These are phyloP conservation scores for Eucalyptus cloeziana DNA, from an alignment of 345 rosid genomes.

Conservation along the genomic window DNA sequence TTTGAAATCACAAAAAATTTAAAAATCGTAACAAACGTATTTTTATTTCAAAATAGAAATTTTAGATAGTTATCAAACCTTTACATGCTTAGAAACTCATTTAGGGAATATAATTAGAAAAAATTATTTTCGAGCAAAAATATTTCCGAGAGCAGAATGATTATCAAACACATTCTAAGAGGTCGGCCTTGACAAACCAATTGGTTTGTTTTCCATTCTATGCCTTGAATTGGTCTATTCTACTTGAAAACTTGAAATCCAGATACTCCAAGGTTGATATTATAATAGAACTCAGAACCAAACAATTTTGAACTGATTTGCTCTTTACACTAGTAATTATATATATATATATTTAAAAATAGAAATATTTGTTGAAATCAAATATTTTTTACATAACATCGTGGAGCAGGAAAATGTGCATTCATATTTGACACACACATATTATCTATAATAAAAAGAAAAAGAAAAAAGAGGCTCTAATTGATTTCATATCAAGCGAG, in stretches of 20 bases:
- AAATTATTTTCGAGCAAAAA: fast-evolving
- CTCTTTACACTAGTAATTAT: too few species aligned
- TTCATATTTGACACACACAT: not conserved
- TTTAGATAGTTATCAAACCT: too few species aligned
- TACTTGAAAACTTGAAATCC: not conserved
- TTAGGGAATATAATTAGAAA: fast-evolving
- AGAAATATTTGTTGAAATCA: too few species aligned
- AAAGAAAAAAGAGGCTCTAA: fast-evolving
- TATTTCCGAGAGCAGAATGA: fast-evolving
- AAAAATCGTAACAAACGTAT: fast-evolving
- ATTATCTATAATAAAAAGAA: too few species aligned
- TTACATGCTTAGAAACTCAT: fast-evolving
- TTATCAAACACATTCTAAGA: too few species aligned
- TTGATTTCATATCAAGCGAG: not conserved
- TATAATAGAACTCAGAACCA: fast-evolving
- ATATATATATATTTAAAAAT: too few species aligned
- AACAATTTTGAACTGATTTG: too few species aligned
- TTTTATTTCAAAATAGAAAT: too few species aligned
- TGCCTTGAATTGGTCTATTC: not conserved
- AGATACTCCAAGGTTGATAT: fast-evolving
- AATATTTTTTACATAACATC: too few species aligned
- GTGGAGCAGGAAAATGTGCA: fast-evolving
- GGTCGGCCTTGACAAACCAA: fast-evolving
- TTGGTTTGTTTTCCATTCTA: not conserved
- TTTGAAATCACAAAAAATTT: too few species aligned